Evolutionary conservation across 1,284 basidiomycete species (phyloP), one percentile per base, ranked within the genome.

Genomic region (Heterobasidion annosum): DNA sequence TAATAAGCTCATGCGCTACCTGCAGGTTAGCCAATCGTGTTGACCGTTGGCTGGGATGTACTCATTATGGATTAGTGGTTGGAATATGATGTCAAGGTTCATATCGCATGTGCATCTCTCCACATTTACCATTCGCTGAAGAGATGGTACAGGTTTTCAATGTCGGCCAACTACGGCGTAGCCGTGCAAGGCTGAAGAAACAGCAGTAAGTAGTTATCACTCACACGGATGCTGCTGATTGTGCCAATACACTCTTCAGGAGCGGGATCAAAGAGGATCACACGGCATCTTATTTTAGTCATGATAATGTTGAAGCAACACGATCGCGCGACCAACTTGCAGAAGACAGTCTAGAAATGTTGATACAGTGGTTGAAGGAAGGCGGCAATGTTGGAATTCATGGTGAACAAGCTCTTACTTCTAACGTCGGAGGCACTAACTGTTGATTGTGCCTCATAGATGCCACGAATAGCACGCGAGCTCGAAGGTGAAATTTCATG

Each of bases 341-440:
- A 0, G 83, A 84, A 60, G 96, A 99, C 67, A 93, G 93, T 68
- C 73, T 99, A 47, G 95, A 99, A 62, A 93, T 91, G 81, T 73
- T 99, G 44, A 98, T 99, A 59, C 76, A 82, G 44, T 99, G 97
- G 96, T 73, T 99, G 54, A 94, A 92, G 71, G 83, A 88, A 45
- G 93, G 93, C 13, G 96, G 97, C 0, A 99, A 99, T 65, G 96
- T 99, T 35, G 97, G 93, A 8, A 98, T 99, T 62, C 96, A 98
- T 70, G 96, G 93, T 92, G 62, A 53, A 78, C 12, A 40, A 8
- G 3, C 19, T 16, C 8, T 65, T 50, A 37, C 25, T 42, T 57
- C 34, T 6, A 43, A 50, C 37, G 19, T 16, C 18, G 7, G 25
- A 18, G 33, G 3, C 16, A 8, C 32, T 32, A 12, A 62, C 60